Evolutionary conservation across 768 basidiomycete species (phyloP).

Genomic region (Lentinula boryana): DNA sequence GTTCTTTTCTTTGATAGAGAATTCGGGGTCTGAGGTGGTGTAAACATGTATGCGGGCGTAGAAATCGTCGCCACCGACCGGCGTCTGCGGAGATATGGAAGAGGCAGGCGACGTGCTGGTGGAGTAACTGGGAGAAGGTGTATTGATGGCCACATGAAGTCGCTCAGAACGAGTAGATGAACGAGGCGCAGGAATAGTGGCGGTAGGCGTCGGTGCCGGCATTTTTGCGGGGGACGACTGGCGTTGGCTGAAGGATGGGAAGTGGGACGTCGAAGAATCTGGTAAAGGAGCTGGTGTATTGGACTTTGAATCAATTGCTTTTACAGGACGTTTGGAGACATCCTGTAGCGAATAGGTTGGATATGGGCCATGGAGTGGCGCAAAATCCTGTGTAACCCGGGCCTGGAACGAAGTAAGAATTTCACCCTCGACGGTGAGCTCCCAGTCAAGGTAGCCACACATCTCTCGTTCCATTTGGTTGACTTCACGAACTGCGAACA

Average conservation of each 20-base stretch:
- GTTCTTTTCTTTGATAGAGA: constrained; percentile 25
- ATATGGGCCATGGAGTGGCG: constrained; percentile 42
- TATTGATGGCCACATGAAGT: constrained; percentile 33
- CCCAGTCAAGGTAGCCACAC: constrained; percentile 91
- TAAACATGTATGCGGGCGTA: constrained; percentile 42
- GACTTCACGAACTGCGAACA: constrained; percentile 82
- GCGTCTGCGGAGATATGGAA: constrained; percentile 57
- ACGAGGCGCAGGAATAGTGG: constrained; percentile 22
- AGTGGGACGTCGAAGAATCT: constrained; percentile 29
- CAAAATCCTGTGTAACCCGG: constrained; percentile 56
- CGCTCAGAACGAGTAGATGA: constrained; percentile 12
- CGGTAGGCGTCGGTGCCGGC: constrained; percentile 4
- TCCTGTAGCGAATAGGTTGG: constrained; percentile 59
- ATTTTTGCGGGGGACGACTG: constrained; percentile 17
- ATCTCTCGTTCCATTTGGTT: constrained; percentile 98
- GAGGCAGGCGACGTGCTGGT: constrained; percentile 53
- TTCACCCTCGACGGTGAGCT: constrained; percentile 64
- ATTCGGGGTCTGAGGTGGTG: constrained; percentile 18
- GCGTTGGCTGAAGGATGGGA: constrained; percentile 40
- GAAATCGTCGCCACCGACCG: constrained; percentile 43
- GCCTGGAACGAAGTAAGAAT: constrained; percentile 57
- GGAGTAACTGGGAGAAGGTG: constrained; percentile 48
- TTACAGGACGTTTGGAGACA: constrained; percentile 53
- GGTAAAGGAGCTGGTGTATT: constrained; percentile 29
- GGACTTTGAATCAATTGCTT: constrained; percentile 32